These are phyloP conservation scores for Daldinia eschscholtzii DNA, from an alignment of 2,329 filamentous ascomycete species.

Conservation along the genomic window DNA sequence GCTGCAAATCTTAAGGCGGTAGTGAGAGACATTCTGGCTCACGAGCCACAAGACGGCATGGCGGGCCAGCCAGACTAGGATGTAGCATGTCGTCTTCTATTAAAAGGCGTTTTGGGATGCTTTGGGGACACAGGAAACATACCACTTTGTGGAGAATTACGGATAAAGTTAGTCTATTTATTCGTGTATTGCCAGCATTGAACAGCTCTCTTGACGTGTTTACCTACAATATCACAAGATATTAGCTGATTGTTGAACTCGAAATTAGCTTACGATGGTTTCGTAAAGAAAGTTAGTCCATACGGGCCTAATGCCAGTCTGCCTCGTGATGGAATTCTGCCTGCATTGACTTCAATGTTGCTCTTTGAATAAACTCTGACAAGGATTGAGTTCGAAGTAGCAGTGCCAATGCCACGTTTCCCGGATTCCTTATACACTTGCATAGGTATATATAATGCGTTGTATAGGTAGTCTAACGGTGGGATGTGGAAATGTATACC, in stretches of 20 bases:
- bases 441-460: neutral
- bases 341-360: slow-evolving; percentile 23
- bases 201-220: neutral
- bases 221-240: neutral
- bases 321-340: slow-evolving; percentile 34
- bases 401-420: slow-evolving; percentile 31
- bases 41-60: slow-evolving; percentile 32
- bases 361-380: slow-evolving; percentile 32
- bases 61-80: slow-evolving; percentile 18
- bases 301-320: slow-evolving; percentile 19
- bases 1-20: slow-evolving; percentile 39
- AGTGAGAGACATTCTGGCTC: slow-evolving; percentile 15
- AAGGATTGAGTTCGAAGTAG: slow-evolving; percentile 20
- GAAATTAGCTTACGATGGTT: slow-evolving; percentile 14
- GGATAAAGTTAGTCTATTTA: slow-evolving; percentile 13
- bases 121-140: slow-evolving; percentile 15
- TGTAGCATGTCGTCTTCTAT: slow-evolving; percentile 19
- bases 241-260: slow-evolving; percentile 13
- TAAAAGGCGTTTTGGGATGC: slow-evolving; percentile 24
- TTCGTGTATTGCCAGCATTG: neutral
- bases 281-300: slow-evolving; percentile 8
- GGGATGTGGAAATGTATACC: slow-evolving; percentile 11
- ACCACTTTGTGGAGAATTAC: slow-evolving; percentile 15
- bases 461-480: neutral
- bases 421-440: slow-evolving; percentile 1